These are phyloP conservation scores for Stephania cephalantha DNA, from an alignment of 164 flowering plant species.

Conservation along the genomic window DNA sequence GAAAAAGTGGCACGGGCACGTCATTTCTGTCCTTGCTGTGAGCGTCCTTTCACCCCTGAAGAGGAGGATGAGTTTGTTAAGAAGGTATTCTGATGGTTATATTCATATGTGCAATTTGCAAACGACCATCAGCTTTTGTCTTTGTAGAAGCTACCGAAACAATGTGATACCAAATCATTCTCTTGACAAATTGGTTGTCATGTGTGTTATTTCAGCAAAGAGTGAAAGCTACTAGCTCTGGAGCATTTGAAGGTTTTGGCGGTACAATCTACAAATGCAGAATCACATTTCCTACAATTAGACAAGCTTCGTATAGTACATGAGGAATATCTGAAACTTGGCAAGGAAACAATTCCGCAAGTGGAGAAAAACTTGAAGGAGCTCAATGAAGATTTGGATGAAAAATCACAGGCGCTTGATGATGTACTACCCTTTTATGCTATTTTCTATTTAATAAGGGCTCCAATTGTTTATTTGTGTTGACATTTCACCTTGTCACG, in stretches of 20 bases:
- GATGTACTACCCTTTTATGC: constrained; percentile 49
- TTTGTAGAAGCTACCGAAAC: background rate
- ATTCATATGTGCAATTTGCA: background rate
- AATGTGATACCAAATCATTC: background rate
- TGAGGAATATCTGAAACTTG: constrained; percentile 74
- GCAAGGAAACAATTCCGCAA: constrained; percentile 68
- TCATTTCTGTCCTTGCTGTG: constrained; percentile 96
- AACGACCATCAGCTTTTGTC: background rate
- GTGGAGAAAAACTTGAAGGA: constrained; percentile 51
- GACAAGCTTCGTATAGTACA: constrained; percentile 76
- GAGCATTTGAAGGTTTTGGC: constrained; percentile 77
- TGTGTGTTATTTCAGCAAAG: constrained; percentile 65
- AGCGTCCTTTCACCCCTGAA: constrained; percentile 80
- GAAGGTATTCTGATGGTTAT: constrained; percentile 42
- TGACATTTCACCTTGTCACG: background rate
- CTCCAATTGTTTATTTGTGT: background rate
- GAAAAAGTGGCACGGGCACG: constrained; percentile 88
- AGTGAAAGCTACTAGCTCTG: constrained; percentile 60
- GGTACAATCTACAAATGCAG: constrained; percentile 62
- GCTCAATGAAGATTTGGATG: constrained; percentile 60
- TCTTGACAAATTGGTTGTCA: background rate
- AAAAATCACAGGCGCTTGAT: constrained; percentile 76
- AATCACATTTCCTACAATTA: constrained; percentile 73
- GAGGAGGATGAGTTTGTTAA: constrained; percentile 93
- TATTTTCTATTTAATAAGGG: background rate